phyloP scores from a whole-genome alignment of 331 rosid genomes.

The Arachis monticola region DNA sequence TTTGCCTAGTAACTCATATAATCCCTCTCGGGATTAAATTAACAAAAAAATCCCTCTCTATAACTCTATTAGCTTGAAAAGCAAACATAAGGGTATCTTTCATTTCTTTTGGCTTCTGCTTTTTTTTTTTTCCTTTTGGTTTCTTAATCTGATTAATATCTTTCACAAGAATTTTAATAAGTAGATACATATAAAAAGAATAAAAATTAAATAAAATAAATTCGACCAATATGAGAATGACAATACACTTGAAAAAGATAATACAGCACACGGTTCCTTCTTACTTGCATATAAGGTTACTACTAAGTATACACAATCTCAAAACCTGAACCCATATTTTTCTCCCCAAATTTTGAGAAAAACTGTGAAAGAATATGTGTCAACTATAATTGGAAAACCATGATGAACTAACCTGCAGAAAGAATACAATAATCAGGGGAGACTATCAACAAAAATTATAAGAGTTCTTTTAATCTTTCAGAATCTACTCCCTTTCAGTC shows the following conservation, averaged over 20 bases:
- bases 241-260: background rate
- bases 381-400: slow-evolving; percentile 18
- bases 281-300: background rate
- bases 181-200: too few species aligned
- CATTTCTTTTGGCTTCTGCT: too few species aligned
- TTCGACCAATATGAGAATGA: background rate
- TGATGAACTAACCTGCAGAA: slow-evolving; percentile 17
- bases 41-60: too few species aligned
- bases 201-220: background rate
- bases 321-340: background rate
- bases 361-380: slow-evolving; percentile 20
- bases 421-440: slow-evolving; percentile 7
- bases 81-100: too few species aligned
- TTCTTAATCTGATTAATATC: too few species aligned
- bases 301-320: background rate
- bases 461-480: slow-evolving; percentile 17
- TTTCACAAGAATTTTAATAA: too few species aligned
- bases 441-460: slow-evolving; percentile 22
- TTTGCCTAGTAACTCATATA: background rate
- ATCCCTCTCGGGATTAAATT: background rate
- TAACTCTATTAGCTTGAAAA: too few species aligned
- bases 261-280: background rate
- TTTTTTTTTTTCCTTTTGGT: too few species aligned
- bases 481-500: slow-evolving; percentile 1
- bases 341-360: background rate